Conservation (phyloP, 441 rosid genomes). For the Metrosideros polymorpha region DNA sequence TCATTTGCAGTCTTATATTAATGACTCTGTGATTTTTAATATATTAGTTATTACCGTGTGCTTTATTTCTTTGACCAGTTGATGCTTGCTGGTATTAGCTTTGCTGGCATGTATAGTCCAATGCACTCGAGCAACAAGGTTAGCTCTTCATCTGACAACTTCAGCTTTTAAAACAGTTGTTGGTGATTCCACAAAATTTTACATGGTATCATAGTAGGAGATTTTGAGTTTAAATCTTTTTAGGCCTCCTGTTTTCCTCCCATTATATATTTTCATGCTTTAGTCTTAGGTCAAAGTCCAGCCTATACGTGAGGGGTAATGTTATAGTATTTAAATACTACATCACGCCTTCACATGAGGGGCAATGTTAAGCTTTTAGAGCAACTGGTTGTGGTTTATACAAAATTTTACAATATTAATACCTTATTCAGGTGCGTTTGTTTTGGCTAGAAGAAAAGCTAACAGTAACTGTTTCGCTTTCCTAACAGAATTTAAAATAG, state of each 20-base stretch:
- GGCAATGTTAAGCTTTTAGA: background rate
- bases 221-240: background rate
- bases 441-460: background rate
- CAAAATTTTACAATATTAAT: background rate
- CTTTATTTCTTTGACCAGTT: slow-evolving; percentile 32
- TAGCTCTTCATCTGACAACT: background rate
- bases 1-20: background rate
- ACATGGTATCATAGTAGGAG: background rate
- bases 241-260: background rate
- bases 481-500: background rate
- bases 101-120: slow-evolving; percentile 81
- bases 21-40: background rate
- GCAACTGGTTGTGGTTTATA: background rate
- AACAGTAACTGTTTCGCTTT: background rate
- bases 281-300: background rate
- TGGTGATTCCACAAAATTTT: background rate
- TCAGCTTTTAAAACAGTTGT: background rate
- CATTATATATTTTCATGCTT: background rate
- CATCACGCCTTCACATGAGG: background rate
- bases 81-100: slow-evolving; percentile 68
- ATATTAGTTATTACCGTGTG: background rate
- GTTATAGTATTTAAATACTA: background rate
- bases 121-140: slow-evolving; percentile 83
- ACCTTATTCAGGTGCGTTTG: background rate
- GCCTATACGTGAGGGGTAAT: background rate